Evolutionary conservation across 1,284 basidiomycete species (phyloP), one percentile per base, ranked within the genome.

Genomic region (Ceratobasidium sp.): DNA sequence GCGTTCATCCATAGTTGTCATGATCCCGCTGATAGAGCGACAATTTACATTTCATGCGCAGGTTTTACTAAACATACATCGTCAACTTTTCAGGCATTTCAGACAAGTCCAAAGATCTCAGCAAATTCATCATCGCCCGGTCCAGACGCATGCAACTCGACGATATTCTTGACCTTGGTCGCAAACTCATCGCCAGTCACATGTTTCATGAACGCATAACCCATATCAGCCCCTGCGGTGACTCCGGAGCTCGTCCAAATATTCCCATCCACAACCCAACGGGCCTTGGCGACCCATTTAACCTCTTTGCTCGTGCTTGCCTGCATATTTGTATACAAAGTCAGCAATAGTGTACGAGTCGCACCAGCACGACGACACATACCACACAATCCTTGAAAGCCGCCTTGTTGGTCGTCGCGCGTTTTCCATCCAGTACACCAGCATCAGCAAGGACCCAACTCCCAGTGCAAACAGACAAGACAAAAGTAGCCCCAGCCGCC

Each of bases 241-340:
- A 85, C 83, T 13, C 85, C 85, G 43, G 83, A 83, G 54, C 81
- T 81, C 0, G 84, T 85, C 85, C 85, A 86, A 54, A 84, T 77
- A 32, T 84, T 84, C 15, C 85, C 85, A 71, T 85, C 84, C 0
- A 83, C 82, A 22, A 85, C 84, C 82, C 82, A 86, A 8, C 85
- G 81, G 19, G 85, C 85, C 57, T 83, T 83, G 19, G 81, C 79
- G 9, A 84, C 82, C 85, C 85, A 80, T 15, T 76, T 25, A 1
- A 80, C 73, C 29, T 59, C 71, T n/a, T 74, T 74, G 49, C 71
- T 74, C 4, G 71, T 74, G 34, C n/a, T 64, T 40, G 6, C 71
- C 71, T 74, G n/a, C 6, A 29, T 32, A 37, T 61, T 37, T 2
- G 19, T 40, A 37, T 64, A 37, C 46, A 37, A 64, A 46, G 46